Base-by-base conservation (phyloP, 352 stramenopile genomes). In the Pythium plurisporium region DNA sequence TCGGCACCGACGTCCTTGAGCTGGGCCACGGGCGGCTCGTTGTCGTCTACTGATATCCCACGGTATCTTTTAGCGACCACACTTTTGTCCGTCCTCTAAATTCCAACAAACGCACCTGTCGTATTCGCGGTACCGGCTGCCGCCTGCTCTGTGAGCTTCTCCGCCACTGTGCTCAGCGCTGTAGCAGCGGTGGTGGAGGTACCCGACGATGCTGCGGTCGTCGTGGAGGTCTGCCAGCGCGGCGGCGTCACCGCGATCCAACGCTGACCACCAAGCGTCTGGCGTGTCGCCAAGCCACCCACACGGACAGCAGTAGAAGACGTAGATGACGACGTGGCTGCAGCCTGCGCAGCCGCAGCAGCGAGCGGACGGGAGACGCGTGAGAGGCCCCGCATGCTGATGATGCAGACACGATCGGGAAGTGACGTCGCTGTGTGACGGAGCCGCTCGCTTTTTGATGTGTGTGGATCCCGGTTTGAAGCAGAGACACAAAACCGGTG, bases 1-100 rank as follows among this genome's bases (percentile, higher is more conserved):
- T 89, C 82, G 5, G 79, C 79, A 6, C 79, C 79, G 17, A 87
- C 62, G 11, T 76, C 73, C 19, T 65, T 65, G 30, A 87, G 49
- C 44, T 84, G 74, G 38, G 79, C 81, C 49, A 50, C 33, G 3
- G 51, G 49, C 33, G 44, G 51, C 14, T 59, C 50, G 36, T 55
- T 68, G 44, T 55, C 67, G 47, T 65, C 63, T 48, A 20, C 46
- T 20, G 45, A 3, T n/a, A n/a, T n/a, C n/a, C n/a, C n/a, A n/a
- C n/a, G n/a, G n/a, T n/a, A n/a, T n/a, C n/a, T n/a, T n/a, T n/a
- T n/a, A n/a, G n/a, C n/a, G n/a, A n/a, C n/a, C n/a, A 27, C 2
- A 44, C 12, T 26, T 20, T 7, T 42, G 38, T 44, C 20, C 46
- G 31, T 48, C 33, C 19, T 38, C 49, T n/a, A n/a, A n/a, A n/a